Percentiles rank a stretch among this genome's conserved stretches.
phyloP scores from a whole-genome alignment of 805 yeast species.

The Wickerhamiella shivajii region DNA sequence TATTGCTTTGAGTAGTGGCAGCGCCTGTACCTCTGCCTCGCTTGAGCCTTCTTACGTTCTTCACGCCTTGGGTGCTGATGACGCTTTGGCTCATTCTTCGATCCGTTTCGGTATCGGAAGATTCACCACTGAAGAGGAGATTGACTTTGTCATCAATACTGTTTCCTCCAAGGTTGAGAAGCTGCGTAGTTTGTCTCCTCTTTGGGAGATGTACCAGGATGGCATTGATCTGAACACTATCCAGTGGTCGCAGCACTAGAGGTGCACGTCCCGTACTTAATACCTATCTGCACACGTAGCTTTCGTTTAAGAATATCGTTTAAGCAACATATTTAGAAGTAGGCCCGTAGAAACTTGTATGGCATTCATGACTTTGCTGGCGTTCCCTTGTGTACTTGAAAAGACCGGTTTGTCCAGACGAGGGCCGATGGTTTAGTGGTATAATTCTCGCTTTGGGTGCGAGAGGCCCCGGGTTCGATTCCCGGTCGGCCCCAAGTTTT shows the following conservation, averaged over 20 bases:
- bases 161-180: slow-evolving; percentile 80
- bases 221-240: slow-evolving; percentile 89
- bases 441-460: slow-evolving; percentile 12
- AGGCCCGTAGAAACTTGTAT: no score
- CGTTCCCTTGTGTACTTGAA: no score
- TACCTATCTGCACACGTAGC: no score
- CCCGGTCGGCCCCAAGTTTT: slow-evolving; percentile 11
- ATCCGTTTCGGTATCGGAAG: slow-evolving; percentile 95
- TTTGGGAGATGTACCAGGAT: slow-evolving; percentile 99
- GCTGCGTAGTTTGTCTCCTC: slow-evolving; percentile 81
- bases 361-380: no score
- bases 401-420: no score
- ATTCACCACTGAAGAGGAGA: slow-evolving; percentile 90
- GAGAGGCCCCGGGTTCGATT: slow-evolving; percentile 13
- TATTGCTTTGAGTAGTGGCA: slow-evolving; percentile 89
- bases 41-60: slow-evolving; percentile 94
- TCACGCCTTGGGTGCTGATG: slow-evolving; percentile 95
- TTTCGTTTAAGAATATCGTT: no score
- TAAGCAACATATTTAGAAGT: no score
- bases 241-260: slow-evolving; percentile 93
- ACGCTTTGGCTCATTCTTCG: slow-evolving; percentile 95
- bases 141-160: slow-evolving; percentile 84
- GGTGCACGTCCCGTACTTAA: no score
- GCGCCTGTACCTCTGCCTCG: slow-evolving; percentile 98
- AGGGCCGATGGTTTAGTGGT: slow-evolving; percentile 12